Base-by-base conservation (phyloP, 306 rosid species). In the Cicer cuneatum region DNA sequence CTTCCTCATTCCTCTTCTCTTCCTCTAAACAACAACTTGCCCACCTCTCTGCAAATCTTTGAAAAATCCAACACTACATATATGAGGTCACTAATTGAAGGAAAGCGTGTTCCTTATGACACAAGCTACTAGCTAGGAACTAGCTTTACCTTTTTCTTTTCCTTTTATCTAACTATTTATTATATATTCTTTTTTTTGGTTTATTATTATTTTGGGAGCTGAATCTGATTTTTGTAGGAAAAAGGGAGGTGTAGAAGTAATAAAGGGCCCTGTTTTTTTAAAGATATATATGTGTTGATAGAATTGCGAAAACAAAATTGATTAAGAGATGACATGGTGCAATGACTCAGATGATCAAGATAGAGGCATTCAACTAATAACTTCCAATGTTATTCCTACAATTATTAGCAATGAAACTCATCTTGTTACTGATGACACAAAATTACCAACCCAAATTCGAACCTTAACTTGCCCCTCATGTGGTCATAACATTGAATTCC, bases 391-490 rank as follows among this genome's bases (percentile, higher is more conserved):
- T 19, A 56, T 74, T 29, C 66, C 84, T 10, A 51, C 47, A 71
- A 69, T 53, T 10, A 29, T 5, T 11, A 57, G 10, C 14, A 64
- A 49, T 12, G 40, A 54, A 43, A 52, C 14, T 43, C 14, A 45
- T 61, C 15, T 46, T 66, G 35, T 45, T 57, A 19, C 9, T 10
- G 19, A 10, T 29, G 48, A 43, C 38, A 13, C 66, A 35, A 82
- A 70, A 45, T 24, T 24, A 24, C 33, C 60, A 53, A 19, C 63
- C 19, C 73, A 88, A 29, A 11, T 72, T 48, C 73, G 74, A 21
- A 85, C 85, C 73, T 24, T 87, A 63, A 77, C 78, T 29, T 92
- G 96, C 72, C 97, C 96, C 8, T 88, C 97, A 33, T 92, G 97
- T 61, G 96, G 92, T 35, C 84, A 88, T 63, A 83, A 76, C 47